Conservation (phyloP, 148 eudicot genomes). For the Arctostaphylos glauca region DNA sequence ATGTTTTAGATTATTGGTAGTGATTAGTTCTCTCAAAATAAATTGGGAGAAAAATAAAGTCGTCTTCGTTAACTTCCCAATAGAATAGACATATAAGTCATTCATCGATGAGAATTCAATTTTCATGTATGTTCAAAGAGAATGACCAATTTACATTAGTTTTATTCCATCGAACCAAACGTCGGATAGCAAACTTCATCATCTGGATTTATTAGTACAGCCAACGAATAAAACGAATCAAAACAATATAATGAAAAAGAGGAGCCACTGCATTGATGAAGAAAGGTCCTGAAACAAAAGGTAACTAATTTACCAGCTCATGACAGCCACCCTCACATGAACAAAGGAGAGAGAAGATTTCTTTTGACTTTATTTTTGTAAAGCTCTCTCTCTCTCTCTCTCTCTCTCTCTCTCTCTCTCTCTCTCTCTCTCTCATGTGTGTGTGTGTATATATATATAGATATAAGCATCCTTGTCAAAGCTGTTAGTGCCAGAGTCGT, state of each 20-base stretch:
- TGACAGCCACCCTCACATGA: constrained; percentile 8
- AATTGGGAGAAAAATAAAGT: too few species aligned
- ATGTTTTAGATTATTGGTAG: too few species aligned
- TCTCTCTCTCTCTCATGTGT: background rate
- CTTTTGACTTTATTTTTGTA: background rate
- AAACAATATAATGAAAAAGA: background rate
- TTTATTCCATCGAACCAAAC: too few species aligned
- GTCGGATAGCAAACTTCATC: too few species aligned
- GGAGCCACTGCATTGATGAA: background rate
- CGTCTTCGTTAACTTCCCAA: too few species aligned
- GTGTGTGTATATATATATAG: too few species aligned
- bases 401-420: constrained; percentile 2
- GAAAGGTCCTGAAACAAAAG: background rate
- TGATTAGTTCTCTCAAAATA: too few species aligned
- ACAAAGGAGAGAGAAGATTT: background rate
- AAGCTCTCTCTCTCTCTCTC: background rate
- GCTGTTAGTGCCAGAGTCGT: background rate
- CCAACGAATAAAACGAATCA: background rate
- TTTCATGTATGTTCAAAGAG: too few species aligned
- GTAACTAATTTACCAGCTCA: constrained; percentile 2
- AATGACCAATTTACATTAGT: too few species aligned
- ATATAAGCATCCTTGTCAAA: background rate
- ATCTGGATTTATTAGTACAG: too few species aligned
- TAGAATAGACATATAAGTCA: too few species aligned
- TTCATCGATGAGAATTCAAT: too few species aligned